Percentiles rank a stretch among this genome's conserved stretches.
Evolutionary conservation across 768 basidiomycete species (phyloP).

Genomic region (Mycena polygramma): DNA sequence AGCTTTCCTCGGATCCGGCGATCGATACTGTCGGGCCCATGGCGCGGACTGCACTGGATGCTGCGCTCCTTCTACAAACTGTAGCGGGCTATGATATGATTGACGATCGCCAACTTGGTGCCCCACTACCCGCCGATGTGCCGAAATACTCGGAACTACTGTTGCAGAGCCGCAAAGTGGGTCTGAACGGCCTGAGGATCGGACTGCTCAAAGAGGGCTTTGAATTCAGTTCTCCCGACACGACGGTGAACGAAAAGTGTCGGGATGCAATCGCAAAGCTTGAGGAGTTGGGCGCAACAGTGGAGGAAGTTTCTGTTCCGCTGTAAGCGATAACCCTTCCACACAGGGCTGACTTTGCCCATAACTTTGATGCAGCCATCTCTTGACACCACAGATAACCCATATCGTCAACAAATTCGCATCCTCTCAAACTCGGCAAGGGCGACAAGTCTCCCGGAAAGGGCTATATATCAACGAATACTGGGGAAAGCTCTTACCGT

Average conservation of each 20-base stretch:
- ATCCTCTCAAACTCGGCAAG: conserved; percentile 31
- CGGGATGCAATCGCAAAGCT: conserved; percentile 24
- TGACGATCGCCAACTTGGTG: conserved; percentile 36
- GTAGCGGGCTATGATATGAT: conserved; percentile 34
- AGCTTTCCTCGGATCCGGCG: conserved; percentile 30
- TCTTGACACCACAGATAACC: conserved; percentile 11
- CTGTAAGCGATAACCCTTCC: conserved; percentile 11
- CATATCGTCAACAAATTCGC: conserved; percentile 31
- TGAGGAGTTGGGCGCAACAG: conserved; percentile 25
- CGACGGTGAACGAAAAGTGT: conserved; percentile 15
- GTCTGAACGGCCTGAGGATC: conserved; percentile 26
- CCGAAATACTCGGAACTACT: conserved; percentile 27
- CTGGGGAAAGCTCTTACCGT: conserved; percentile 30
- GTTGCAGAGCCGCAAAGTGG: neutral
- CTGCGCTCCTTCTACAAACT: conserved; percentile 30
- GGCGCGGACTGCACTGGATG: conserved; percentile 30
- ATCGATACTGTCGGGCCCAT: conserved; percentile 34
- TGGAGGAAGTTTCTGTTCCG: conserved; percentile 36
- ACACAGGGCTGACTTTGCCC: neutral
- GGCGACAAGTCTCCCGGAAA: conserved; percentile 28
- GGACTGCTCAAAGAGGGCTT: conserved; percentile 34
- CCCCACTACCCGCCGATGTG: conserved; percentile 22
- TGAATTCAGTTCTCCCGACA: neutral
- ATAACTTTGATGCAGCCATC: conserved; percentile 5
- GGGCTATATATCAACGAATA: conserved; percentile 32